Evolutionary conservation across 495 filamentous ascomycete genomes (phyloP), one percentile per base, ranked within the genome.

Genomic region (Hamigera avellanea): DNA sequence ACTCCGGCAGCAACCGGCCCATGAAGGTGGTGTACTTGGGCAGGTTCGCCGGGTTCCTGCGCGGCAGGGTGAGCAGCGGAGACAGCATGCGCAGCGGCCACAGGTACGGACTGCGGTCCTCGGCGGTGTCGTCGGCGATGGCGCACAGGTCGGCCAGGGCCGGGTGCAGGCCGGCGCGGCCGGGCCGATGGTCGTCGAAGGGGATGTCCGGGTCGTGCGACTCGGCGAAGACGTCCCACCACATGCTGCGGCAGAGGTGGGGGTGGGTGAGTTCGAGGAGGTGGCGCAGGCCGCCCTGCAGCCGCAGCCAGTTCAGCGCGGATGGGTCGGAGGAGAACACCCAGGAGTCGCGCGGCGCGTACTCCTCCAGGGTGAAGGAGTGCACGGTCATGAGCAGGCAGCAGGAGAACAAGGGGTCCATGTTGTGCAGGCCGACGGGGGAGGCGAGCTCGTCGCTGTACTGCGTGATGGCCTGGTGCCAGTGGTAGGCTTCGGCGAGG

Each of bases 401-500:
- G 37, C 61, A 53, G 14, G 54, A 64, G 45, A 58, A 66, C 9
- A 71, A 49, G 6, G 59, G 40, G 47, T 68, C 66, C 43, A 59
- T 62, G 40, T 70, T 67, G 10, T 54, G 14, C 9, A 42, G 36
- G 9, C 48, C 39, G 15, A 67, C 45, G 8, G 49, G 39, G n/a
- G 38, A 41, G 0, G 44, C 40, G 8, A 62, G 44, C 25, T 57
- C 61, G 16, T 44, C 37, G 8, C 49, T 44, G 46, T 70, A 66
- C 32, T 63, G 54, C 3, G 41, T 45, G 23, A 66, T 63, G 17
- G 58, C 50, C 31, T 56, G 52, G 41, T 61, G 60, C 56, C 58
- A 68, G 43, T 70, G 66, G 38, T 57, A 57, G 9, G 57, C 48
- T 43, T 69, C 67, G 15, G 53, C 48, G 3, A 57, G 10, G n/a